phyloP scores from a whole-genome alignment of 805 yeast species.

The Metschnikowia reukaufii region DNA sequence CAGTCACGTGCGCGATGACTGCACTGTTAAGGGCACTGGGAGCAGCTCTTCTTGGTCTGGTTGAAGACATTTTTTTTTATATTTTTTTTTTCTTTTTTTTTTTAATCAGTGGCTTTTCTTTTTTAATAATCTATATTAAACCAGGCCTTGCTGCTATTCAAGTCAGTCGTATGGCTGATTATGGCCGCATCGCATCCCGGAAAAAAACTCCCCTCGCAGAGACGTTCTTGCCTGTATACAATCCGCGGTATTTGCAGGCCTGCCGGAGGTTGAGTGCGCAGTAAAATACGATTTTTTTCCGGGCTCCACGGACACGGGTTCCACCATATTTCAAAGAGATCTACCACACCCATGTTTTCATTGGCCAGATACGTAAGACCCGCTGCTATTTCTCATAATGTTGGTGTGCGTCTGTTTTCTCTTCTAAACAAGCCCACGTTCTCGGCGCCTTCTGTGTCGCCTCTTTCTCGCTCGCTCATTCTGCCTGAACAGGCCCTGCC shows the following conservation, averaged over 20 bases:
- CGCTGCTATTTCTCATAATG: neutral
- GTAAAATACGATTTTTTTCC: neutral
- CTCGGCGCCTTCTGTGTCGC: slow-evolving; percentile 2
- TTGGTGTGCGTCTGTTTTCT: slow-evolving; percentile 14
- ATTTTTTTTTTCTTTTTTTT: neutral
- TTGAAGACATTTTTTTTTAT: slow-evolving; percentile 16
- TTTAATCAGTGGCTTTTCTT: neutral
- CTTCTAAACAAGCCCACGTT: slow-evolving; percentile 13
- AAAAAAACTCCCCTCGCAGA: neutral
- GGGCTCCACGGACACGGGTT: too few relatives aligned
- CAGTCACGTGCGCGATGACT: slow-evolving; percentile 37
- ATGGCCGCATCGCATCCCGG: neutral
- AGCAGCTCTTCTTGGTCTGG: slow-evolving; percentile 42
- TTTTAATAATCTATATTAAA: too few relatives aligned
- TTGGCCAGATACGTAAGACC: slow-evolving; percentile 3
- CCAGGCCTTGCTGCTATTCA: too few relatives aligned
- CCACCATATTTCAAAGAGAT: too few relatives aligned
- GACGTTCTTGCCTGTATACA: neutral
- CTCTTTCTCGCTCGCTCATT: slow-evolving; percentile 6
- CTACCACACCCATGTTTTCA: slow-evolving; percentile 6
- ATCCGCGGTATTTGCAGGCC: neutral
- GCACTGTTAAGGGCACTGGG: slow-evolving; percentile 51
- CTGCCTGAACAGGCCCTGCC: slow-evolving; percentile 11
- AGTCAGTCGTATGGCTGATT: neutral
- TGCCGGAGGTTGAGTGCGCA: neutral